These are phyloP conservation scores for Colletotrichum incanum DNA, from an alignment of 2,329 filamentous ascomycete species.

Conservation along the genomic window DNA sequence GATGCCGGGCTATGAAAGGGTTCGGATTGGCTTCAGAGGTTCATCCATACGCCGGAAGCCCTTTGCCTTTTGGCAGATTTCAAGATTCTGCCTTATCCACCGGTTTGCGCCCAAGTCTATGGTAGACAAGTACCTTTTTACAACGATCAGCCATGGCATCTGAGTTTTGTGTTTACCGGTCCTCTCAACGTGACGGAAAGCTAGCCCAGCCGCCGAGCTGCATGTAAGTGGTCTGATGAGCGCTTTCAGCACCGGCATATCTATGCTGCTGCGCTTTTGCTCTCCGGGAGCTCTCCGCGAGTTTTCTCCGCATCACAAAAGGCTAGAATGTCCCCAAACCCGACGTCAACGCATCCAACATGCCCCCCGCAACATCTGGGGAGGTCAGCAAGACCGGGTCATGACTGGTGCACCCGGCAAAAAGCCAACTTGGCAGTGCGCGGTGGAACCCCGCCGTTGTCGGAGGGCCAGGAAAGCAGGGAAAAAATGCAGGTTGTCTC, in stretches of 20 bases:
- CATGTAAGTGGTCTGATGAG: conserved; percentile 32
- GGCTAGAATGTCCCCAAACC: conserved; percentile 27
- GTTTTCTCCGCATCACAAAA: conserved; percentile 35
- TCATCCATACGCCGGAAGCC: conserved; percentile 27
- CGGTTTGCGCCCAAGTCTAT: neutral
- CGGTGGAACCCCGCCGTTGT: conserved; percentile 35
- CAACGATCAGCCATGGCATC: neutral
- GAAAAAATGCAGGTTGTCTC: conserved; percentile 4
- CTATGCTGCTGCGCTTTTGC: conserved; percentile 10
- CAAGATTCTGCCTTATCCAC: neutral
- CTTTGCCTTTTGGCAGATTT: neutral
- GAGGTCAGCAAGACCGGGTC: conserved; percentile 30
- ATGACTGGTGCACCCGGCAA: conserved; percentile 39
- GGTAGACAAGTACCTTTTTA: neutral
- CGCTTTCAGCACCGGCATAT: conserved; percentile 12
- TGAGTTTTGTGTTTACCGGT: neutral
- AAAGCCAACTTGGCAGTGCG: conserved; percentile 28
- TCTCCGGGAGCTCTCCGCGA: conserved; percentile 20
- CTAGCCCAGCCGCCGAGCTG: conserved; percentile 23
- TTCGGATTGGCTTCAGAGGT: neutral
- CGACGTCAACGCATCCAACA: conserved; percentile 6
- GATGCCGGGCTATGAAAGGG: neutral
- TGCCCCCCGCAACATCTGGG: conserved; percentile 35
- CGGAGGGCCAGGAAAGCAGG: conserved; percentile 30
- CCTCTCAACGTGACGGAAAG: neutral